Base-by-base conservation (phyloP, 2,329 filamentous ascomycete genomes). In the Phialophora tarda region DNA sequence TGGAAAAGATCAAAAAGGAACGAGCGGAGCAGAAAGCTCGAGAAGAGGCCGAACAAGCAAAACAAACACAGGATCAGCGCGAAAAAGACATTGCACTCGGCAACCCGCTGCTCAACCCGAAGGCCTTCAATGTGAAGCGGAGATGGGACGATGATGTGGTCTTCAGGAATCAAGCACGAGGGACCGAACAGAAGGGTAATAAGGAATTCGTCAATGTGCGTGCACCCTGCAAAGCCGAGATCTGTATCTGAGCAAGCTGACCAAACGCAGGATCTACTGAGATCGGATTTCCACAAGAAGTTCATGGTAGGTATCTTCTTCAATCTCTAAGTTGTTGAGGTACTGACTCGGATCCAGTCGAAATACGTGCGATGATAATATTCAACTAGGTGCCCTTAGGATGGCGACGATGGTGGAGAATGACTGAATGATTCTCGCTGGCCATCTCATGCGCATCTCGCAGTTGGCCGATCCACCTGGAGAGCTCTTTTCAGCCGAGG, bases 101-200 rank as follows among this genome's bases (percentile, higher is more conserved):
- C 6, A 99, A 99, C 77, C 95, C 95, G 47, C 81, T 99, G 59
- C 85, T 99, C 64, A 97, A 98, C 73, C 77, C 85, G 59, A 91
- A 91, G 77, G 93, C 97, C 73, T 98, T 96, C 77, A 93, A 89
- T 65, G 89, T 97, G 75, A 97, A 97, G 71, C 74, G 77, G 12
- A 82, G 93, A 73, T 99, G 95, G 95, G 95, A 99, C 73, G 95
- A 99, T 74, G 95, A 99, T 77, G 95, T 99, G 12, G 93, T 99
- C 2, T 99, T 99, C 82, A 98, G 97, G 83, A 99, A 99, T 78
- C 95, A 99, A 81, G 95, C 94, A 38, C 86, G 95, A 66, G 95
- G 94, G 8, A 97, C 93, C 0, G 94, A 98, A 76, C 92, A 97
- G 69, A 93, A 90, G 82, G 88, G 90, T 69, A 93, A 90, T 82